phyloP scores from a whole-genome alignment of 768 basidiomycete genomes.

The Leucosporidium creatinivorum region DNA sequence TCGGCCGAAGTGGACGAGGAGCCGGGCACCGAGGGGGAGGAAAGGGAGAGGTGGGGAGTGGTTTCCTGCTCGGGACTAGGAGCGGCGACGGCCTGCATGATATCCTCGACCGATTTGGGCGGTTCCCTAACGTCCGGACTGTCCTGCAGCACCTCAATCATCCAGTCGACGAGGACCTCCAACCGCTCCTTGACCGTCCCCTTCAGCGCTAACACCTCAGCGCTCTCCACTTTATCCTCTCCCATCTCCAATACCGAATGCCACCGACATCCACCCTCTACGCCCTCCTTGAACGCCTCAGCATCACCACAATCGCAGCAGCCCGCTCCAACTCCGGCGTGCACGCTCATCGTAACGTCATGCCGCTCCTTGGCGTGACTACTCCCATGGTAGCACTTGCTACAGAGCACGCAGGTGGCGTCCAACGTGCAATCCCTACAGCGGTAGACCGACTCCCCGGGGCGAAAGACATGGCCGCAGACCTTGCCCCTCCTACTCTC shows the following conservation, averaged over 20 bases:
- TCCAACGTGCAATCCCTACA: conserved; percentile 93
- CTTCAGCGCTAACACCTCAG: conserved; percentile 1
- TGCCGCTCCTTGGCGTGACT: conserved; percentile 64
- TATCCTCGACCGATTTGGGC: conserved; percentile 7
- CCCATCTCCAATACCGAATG: conserved; percentile 36
- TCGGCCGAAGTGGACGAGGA: not conserved
- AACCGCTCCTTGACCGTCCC: conserved; percentile 4
- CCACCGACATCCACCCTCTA: conserved; percentile 70
- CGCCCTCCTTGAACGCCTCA: conserved; percentile 69
- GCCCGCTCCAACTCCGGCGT: conserved; percentile 60
- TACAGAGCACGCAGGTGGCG: conserved; percentile 82
- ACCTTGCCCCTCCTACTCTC: conserved; percentile 14
- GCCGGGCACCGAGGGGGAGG: not conserved
- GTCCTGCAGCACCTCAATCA: conserved; percentile 18
- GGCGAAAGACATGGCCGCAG: conserved; percentile 82
- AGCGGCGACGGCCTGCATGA: not conserved
- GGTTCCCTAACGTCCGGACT: conserved; percentile 1
- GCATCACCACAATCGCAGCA: conserved; percentile 93
- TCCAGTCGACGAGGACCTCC: conserved; percentile 26
- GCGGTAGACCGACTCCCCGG: conserved; percentile 84
- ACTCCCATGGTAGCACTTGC: conserved; percentile 81
- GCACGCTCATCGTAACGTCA: conserved; percentile 88
- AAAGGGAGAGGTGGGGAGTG: not conserved
- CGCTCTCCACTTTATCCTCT: not conserved
- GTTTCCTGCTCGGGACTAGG: not conserved